Base-by-base conservation (phyloP, 2,329 filamentous ascomycete species). In the Botrytis deweyae region DNA sequence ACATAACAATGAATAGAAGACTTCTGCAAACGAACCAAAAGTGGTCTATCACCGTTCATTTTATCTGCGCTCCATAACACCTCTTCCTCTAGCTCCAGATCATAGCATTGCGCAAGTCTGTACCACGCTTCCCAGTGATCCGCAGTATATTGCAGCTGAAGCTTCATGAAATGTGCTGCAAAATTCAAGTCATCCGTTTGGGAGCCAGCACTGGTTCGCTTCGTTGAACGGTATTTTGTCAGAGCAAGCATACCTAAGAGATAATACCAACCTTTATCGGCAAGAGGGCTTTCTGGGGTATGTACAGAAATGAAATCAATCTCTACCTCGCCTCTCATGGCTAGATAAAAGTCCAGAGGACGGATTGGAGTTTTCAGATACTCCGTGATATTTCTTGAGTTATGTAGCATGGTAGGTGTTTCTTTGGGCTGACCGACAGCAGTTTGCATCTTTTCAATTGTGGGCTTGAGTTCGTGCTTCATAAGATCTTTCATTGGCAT, bases 361-460 rank as follows among this genome's bases (percentile, higher is more conserved):
- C 96, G 93, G 75, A 99, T 91, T 0, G 94, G 91, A 40, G 91
- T 92, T 80, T 93, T 95, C 68, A 98, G 85, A 79, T 93, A 96
- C 42, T 93, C 88, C 6, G 90, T 92, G 73, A 96, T 91, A 76
- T 97, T 91, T 72, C 94, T 91, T 73, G 93, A 87, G 82, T 99
- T 99, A 81, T 96, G 92, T n/a, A 91, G 88, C 83, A 97, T 91
- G 75, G 94, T 90, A 8, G 93, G 89, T 1, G 91, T 92, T 20
- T 91, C 89, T 81, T 95, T 97, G 42, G 92, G 89, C 72, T 89
- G 88, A 1, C 93, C 94, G 72, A 98, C 91, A 8, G 93, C 91
- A 77, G 93, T 91, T 81, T 98, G 95, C 83, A 99, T 93, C 78
- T 95, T 94, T 74, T 99, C 96, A 74, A 99, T 96, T 0, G 94